Evolutionary conservation across 306 rosid species (phyloP).

Genomic region (Castanopsis chinensis): DNA sequence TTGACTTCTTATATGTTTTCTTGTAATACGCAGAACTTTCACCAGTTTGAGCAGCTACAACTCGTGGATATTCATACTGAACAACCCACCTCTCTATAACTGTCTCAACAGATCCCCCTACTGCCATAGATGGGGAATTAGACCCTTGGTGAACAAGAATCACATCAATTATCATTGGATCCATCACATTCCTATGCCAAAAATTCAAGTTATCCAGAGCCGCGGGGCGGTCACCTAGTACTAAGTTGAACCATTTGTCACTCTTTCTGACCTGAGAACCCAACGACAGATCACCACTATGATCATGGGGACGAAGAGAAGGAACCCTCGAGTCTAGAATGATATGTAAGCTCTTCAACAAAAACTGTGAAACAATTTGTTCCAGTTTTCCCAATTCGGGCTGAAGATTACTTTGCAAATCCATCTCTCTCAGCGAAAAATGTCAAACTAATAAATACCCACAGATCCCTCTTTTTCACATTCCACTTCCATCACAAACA

Average conservation of each 20-base stretch:
- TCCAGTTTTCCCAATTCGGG: slow-evolving; percentile 75
- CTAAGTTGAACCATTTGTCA: slow-evolving; percentile 83
- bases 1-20: slow-evolving; percentile 75
- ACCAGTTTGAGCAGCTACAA: slow-evolving; percentile 48
- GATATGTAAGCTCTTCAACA: slow-evolving; percentile 67
- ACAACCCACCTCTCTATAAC: slow-evolving; percentile 90
- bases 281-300: slow-evolving; percentile 51
- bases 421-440: slow-evolving; percentile 42
- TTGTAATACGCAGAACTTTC: slow-evolving; percentile 53
- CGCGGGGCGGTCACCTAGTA: slow-evolving; percentile 72
- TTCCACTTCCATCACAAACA: slow-evolving; percentile 2
- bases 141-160: slow-evolving; percentile 63
- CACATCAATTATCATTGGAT: slow-evolving; percentile 76
- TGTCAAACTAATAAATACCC: slow-evolving; percentile 16
- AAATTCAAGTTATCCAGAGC: slow-evolving; percentile 67
- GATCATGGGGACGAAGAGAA: slow-evolving; percentile 48
- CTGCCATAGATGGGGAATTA: slow-evolving; percentile 16
- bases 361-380: slow-evolving; percentile 72
- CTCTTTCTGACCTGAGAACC: slow-evolving; percentile 57
- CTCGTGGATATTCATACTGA: slow-evolving; percentile 70
- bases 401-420: slow-evolving; percentile 61
- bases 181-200: slow-evolving; percentile 80
- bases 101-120: slow-evolving; percentile 50
- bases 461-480: slow-evolving; percentile 22
- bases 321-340: slow-evolving; percentile 80